These are phyloP conservation scores for Acacia pycnantha DNA, from an alignment of 331 rosid genomes.

Conservation along the genomic window DNA sequence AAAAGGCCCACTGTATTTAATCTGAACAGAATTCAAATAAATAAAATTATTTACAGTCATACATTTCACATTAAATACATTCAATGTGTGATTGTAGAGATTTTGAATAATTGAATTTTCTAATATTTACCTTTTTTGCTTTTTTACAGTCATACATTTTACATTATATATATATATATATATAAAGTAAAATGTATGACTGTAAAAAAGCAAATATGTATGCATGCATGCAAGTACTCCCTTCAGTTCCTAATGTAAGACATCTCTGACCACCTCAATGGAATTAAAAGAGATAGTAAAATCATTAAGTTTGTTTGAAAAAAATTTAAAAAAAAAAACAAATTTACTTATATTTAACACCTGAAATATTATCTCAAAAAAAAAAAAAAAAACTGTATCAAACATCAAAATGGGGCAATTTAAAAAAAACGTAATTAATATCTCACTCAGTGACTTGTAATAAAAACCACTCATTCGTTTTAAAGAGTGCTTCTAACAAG, in stretches of 20 bases:
- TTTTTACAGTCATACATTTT: not conserved
- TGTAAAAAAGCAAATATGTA: no score
- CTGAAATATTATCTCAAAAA: not conserved
- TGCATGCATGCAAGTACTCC: not conserved
- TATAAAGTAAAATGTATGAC: no score
- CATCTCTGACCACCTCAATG: not conserved
- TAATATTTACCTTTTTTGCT: not conserved
- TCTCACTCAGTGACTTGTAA: not conserved
- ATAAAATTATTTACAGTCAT: not conserved
- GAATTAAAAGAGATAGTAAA: no score
- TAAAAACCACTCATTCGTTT: not conserved
- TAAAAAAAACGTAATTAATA: no score
- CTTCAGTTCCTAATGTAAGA: not conserved
- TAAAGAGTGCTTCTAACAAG: not conserved
- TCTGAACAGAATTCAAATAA: not conserved
- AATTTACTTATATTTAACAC: no score
- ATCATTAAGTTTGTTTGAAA: no score
- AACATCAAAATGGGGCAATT: not conserved
- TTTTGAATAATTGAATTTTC: not conserved
- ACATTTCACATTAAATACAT: not conserved
- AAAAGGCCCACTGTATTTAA: constrained; percentile 5
- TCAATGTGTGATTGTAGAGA: not conserved
- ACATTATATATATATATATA: no score
- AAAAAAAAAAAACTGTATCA: no score
- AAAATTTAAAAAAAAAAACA: no score